Evolutionary conservation across 495 filamentous ascomycete species (phyloP).

Genomic region (Aspergillus asperescens): DNA sequence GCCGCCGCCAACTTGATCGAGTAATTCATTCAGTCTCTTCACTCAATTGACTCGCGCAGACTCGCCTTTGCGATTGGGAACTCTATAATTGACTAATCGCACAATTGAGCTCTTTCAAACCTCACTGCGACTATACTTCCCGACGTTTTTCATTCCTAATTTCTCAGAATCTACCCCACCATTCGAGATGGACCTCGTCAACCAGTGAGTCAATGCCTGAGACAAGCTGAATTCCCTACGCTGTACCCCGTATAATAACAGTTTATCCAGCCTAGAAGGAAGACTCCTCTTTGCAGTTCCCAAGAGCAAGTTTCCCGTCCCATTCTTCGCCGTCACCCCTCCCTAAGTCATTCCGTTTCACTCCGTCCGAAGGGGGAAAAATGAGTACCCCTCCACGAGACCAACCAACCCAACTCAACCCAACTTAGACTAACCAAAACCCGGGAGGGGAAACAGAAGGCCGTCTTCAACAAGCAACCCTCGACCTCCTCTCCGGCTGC

Average conservation of each 20-base stretch:
- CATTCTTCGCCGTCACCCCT: background rate
- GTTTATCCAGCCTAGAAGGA: slow-evolving; percentile 63
- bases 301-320: slow-evolving; percentile 66
- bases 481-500: slow-evolving; percentile 85
- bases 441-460: slow-evolving; percentile 60
- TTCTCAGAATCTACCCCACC: slow-evolving; percentile 11
- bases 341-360: background rate
- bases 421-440: background rate
- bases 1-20: background rate
- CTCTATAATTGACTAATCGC: background rate
- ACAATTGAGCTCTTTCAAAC: background rate
- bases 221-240: background rate
- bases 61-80: background rate
- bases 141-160: background rate
- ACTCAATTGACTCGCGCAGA: background rate
- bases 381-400: background rate
- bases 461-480: slow-evolving; percentile 73
- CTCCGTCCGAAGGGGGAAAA: background rate
- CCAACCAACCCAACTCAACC: background rate
- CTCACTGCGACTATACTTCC: background rate
- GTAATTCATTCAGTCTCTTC: slow-evolving; percentile 1
- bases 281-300: slow-evolving; percentile 93
- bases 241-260: slow-evolving; percentile 7
- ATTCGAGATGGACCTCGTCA: slow-evolving; percentile 70
- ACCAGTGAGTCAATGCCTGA: slow-evolving; percentile 58